Percentiles rank a stretch among this genome's conserved stretches.
Conservation (phyloP, 768 basidiomycete genomes). For the Tricholomella constricta region DNA sequence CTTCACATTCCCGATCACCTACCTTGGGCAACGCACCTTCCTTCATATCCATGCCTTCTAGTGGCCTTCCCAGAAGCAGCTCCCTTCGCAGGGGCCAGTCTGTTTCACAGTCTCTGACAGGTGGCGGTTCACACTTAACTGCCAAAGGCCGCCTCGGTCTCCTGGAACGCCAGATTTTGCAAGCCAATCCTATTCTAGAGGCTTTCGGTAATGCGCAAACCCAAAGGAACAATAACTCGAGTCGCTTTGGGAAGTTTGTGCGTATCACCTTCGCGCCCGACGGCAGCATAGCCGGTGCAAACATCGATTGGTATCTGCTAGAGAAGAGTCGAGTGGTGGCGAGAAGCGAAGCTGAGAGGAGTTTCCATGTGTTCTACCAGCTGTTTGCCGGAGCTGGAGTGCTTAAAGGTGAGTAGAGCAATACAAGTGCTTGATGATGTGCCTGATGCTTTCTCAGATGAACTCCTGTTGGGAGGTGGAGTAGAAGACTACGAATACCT, state of each 20-base stretch:
- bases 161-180: conserved; percentile 93
- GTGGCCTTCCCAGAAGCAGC: conserved; percentile 69
- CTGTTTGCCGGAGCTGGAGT: conserved; percentile 74
- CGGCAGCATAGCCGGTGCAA: conserved; percentile 95
- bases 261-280: conserved; percentile 91
- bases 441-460: conserved; percentile 44
- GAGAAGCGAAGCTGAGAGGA: conserved; percentile 85
- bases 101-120: conserved; percentile 45
- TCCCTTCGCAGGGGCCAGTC: conserved; percentile 60
- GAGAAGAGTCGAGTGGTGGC: conserved; percentile 96
- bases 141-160: conserved; percentile 81
- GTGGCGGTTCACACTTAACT: conserved; percentile 46
- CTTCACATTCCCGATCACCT: conserved; percentile 68
- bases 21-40: conserved; percentile 56
- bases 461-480: conserved; percentile 70
- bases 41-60: conserved; percentile 56
- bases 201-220: conserved; percentile 99
- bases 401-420: conserved; percentile 58
- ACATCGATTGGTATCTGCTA: conserved; percentile 97
- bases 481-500: conserved; percentile 89
- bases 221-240: conserved; percentile 97
- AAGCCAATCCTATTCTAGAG: conserved; percentile 96
- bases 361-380: conserved; percentile 98
- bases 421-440: background rate
- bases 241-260: conserved; percentile 98